phyloP scores from a whole-genome alignment of 352 stramenopile genomes.

The Globisporangium recalcitrans region DNA sequence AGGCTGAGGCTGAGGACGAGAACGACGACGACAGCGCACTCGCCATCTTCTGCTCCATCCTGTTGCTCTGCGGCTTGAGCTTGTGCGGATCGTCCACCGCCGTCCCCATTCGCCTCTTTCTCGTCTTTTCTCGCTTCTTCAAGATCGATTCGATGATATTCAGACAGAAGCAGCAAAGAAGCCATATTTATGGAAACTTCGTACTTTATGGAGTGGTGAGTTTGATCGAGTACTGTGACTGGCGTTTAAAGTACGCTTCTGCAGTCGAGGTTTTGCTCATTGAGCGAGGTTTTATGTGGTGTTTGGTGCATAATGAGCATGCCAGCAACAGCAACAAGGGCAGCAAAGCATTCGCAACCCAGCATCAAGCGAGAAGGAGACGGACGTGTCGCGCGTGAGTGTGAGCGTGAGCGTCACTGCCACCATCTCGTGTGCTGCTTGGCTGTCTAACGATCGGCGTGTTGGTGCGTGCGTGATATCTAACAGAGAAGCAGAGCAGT shows the following conservation, averaged over 20 bases:
- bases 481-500: background rate
- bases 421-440: background rate
- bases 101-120: slow-evolving; percentile 3
- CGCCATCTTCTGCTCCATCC: slow-evolving; percentile 6
- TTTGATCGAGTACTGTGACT: background rate
- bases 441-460: background rate
- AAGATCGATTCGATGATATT: slow-evolving; percentile 1
- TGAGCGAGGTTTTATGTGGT: background rate
- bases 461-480: background rate
- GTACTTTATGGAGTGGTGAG: background rate
- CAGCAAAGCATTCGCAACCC: too few species aligned
- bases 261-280: background rate
- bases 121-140: background rate
- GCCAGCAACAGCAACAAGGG: background rate
- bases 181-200: slow-evolving; percentile 8
- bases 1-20: background rate
- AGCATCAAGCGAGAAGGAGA: background rate
- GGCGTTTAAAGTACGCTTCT: background rate
- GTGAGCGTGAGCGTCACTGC: background rate
- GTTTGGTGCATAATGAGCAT: too few species aligned
- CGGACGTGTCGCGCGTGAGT: background rate
- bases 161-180: background rate
- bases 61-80: slow-evolving; percentile 3
- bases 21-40: background rate
- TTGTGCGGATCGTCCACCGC: slow-evolving; percentile 7